phyloP scores from a whole-genome alignment of 345 rosid species.

The Laguncularia racemosa region DNA sequence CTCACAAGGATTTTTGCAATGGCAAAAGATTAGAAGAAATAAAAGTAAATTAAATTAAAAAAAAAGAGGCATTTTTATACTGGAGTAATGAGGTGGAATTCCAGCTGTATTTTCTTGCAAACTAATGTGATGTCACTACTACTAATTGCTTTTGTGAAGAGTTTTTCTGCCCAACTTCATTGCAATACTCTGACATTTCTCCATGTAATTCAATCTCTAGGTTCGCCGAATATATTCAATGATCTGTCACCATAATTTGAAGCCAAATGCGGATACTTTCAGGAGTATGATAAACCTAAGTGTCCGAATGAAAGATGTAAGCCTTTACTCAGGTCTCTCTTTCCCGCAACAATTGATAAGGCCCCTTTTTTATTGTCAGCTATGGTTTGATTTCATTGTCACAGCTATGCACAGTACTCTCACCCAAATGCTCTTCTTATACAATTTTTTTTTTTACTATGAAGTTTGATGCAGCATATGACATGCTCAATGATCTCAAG shows the following conservation, averaged over 20 bases:
- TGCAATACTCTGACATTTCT: background rate
- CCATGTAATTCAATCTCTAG: constrained; percentile 26
- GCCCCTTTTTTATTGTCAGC: background rate
- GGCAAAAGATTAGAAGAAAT: no score
- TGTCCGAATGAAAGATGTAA: constrained; percentile 78
- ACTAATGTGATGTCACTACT: no score
- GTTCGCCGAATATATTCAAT: constrained; percentile 56
- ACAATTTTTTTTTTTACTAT: constrained; percentile 4
- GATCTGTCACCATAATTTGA: constrained; percentile 39
- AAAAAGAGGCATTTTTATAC: no score
- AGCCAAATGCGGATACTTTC: constrained; percentile 63
- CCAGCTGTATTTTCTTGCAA: no score
- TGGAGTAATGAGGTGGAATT: no score
- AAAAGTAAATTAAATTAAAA: no score
- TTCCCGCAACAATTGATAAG: background rate
- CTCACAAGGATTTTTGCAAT: no score
- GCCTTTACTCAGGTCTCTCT: constrained; percentile 8
- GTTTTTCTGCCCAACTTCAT: no score
- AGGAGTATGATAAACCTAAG: constrained; percentile 57
- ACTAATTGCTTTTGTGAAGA: no score
- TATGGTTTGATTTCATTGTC: background rate
- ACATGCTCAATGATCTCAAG: constrained; percentile 53
- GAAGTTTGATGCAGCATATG: constrained; percentile 77
- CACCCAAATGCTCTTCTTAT: background rate
- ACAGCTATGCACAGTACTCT: no score